Conservation (phyloP, 202 grass and related monocot genomes). For the Panicum virgatum region DNA sequence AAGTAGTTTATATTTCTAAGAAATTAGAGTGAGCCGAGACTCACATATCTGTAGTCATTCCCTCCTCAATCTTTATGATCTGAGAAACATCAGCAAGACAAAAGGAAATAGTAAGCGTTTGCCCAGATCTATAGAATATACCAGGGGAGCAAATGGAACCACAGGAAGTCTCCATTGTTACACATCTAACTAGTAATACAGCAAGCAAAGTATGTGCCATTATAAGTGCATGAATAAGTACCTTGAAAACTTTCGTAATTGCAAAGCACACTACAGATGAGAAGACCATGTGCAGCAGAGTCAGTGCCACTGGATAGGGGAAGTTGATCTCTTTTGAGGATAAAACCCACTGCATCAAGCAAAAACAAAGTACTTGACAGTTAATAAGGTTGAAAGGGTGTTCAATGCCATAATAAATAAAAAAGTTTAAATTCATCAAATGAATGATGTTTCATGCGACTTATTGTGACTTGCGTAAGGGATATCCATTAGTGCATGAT, state of each 20-base stretch:
- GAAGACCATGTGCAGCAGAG: constrained; percentile 95
- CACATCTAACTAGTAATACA: constrained; percentile 5
- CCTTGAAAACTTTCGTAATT: constrained; percentile 94
- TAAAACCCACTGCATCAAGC: constrained; percentile 76
- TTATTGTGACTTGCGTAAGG: not conserved
- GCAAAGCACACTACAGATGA: constrained; percentile 90
- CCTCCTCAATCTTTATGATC: constrained; percentile 97
- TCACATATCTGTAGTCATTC: constrained; percentile 96
- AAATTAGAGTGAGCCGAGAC: constrained; percentile 39
- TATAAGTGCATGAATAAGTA: constrained; percentile 35
- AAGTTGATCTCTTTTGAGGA: constrained; percentile 98
- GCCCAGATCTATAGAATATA: constrained; percentile 22
- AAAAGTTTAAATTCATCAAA: not conserved
- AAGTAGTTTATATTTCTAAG: constrained; percentile 8
- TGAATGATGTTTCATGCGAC: not conserved
- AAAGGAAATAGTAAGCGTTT: constrained; percentile 43
- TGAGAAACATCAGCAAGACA: constrained; percentile 56
- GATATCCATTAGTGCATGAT: not conserved
- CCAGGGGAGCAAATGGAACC: constrained; percentile 11
- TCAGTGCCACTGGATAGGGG: constrained; percentile 97
- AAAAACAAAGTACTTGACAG: constrained; percentile 29
- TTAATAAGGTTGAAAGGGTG: not conserved
- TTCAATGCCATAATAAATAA: not conserved
- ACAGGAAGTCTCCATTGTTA: constrained; percentile 7
- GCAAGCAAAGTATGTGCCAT: not conserved